phyloP scores from a whole-genome alignment of 345 rosid species.

The Punica granatum region DNA sequence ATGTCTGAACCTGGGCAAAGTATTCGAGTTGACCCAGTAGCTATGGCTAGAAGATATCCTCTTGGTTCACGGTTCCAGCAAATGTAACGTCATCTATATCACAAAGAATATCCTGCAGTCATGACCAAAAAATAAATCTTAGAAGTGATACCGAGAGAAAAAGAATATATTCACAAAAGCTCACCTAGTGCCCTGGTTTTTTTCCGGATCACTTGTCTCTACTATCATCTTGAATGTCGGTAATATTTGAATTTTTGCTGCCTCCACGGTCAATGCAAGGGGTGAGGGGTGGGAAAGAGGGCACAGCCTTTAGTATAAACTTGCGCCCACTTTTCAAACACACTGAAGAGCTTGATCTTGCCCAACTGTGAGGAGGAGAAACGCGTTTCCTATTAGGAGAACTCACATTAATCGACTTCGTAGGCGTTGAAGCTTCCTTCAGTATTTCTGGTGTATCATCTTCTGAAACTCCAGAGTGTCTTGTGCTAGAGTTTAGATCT shows the following conservation, averaged over 20 bases:
- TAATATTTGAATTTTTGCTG: neutral
- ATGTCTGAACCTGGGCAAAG: neutral
- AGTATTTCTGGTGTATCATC: conserved; percentile 48
- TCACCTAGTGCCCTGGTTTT: neutral
- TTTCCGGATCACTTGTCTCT: neutral
- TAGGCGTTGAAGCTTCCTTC: conserved; percentile 28
- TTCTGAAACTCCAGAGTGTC: conserved; percentile 21
- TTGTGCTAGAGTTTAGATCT: conserved; percentile 17
- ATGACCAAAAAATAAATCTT: neutral
- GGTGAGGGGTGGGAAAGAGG: conserved; percentile 53
- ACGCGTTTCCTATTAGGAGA: conserved; percentile 51
- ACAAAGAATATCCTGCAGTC: neutral
- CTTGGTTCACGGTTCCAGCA: neutral
- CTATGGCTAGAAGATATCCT: neutral
- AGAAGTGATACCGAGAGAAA: neutral
- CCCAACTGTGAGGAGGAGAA: conserved; percentile 36
- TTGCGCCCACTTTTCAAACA: conserved; percentile 44
- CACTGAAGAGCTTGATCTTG: conserved; percentile 27
- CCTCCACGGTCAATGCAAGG: conserved; percentile 21
- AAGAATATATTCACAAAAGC: neutral
- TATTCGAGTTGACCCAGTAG: neutral
- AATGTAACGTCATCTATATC: neutral
- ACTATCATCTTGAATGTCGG: neutral
- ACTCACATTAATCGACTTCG: conserved; percentile 32
- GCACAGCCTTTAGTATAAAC: conserved; percentile 45